These are phyloP conservation scores for Fusarium dlaminii DNA, from an alignment of 2,329 filamentous ascomycete genomes.

Conservation along the genomic window DNA sequence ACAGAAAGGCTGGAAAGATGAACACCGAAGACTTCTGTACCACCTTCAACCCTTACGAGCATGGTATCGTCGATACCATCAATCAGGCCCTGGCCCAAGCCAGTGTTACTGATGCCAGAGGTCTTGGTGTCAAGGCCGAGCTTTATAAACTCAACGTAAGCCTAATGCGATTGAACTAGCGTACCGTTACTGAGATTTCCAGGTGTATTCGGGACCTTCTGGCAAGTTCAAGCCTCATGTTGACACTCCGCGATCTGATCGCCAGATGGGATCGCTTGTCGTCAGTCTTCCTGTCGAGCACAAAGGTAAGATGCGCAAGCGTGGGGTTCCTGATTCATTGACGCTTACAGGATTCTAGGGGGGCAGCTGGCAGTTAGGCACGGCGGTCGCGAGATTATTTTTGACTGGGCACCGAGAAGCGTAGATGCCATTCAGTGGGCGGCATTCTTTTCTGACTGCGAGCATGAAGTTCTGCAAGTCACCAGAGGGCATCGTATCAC, in stretches of 20 bases:
- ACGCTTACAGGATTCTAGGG: conserved; percentile 36
- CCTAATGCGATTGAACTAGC: accelerated
- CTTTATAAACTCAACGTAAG: conserved; percentile 66
- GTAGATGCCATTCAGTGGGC: conserved; percentile 52
- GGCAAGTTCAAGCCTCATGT: conserved; percentile 62
- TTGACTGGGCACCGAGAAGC: conserved; percentile 51
- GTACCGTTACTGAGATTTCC: accelerated
- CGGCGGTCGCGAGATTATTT: conserved; percentile 45
- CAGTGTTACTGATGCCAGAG: not conserved
- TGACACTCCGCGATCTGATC: conserved; percentile 59
- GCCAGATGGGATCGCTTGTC: conserved; percentile 64
- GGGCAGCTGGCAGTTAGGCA: conserved; percentile 57
- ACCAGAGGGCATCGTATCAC: conserved; percentile 59
- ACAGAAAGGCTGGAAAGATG: conserved; percentile 64
- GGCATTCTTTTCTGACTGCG: conserved; percentile 63
- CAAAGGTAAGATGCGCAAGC: conserved; percentile 7
- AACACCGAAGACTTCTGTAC: conserved; percentile 57
- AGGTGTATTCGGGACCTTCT: conserved; percentile 62
- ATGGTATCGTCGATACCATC: conserved; percentile 62
- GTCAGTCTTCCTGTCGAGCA: conserved; percentile 55
- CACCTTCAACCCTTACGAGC: conserved; percentile 61
- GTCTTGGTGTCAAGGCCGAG: conserved; percentile 57
- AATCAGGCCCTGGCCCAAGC: conserved; percentile 55
- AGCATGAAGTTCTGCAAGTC: conserved; percentile 62
- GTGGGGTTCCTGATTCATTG: not conserved